Base-by-base conservation (phyloP, 192 early-diverging fungal species). In the Linnemannia exigua region DNA sequence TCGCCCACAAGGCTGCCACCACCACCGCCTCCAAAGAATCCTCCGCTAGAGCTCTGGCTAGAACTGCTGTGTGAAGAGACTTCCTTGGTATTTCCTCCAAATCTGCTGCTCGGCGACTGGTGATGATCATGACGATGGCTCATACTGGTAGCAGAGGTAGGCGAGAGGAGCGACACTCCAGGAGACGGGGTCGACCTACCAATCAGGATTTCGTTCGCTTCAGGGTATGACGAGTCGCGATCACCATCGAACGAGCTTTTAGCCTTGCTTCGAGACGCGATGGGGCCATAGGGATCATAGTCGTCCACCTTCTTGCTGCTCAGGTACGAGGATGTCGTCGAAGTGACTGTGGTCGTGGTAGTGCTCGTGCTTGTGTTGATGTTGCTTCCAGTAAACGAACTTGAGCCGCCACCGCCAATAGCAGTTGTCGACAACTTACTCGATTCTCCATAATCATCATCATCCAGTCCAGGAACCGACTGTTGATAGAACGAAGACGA, bases 401-500 rank as follows among this genome's bases (percentile, higher is more conserved):
- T 37, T 44, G 38, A 44, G 2, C 50, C 37, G 25, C 41, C 46
- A 35, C 50, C 37, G 25, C 41, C 46, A 35, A 28, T 31, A 3
- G 9, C 28, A 31, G 51, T 19, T 33, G 72, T 14, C 48, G 17
- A 31, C n/a, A 22, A 5, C 8, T 15, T 22, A 22, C 37, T 44
- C 1, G 20, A 1, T 7, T 51, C 73, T 16, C 79, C 51, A 31
- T n/a, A 58, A 11, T 35, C 19, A 50, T 80, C 52, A 38, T 52
- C 73, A 47, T 85, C 82, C 67, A 85, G 28, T 28, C 79, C 84
- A 28, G 84, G 84, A 50, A 86, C 84, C 31, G 69, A 35, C 66
- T 86, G 84, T 48, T 80, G 73, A 74, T 86, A 86, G 28, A 86
- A 86, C 36, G 77, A 79, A 44, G 82, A 84, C 9, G 82, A 74